These are phyloP conservation scores for Paraphaeosphaeria minitans DNA, from an alignment of 2,329 filamentous ascomycete species.

Conservation along the genomic window DNA sequence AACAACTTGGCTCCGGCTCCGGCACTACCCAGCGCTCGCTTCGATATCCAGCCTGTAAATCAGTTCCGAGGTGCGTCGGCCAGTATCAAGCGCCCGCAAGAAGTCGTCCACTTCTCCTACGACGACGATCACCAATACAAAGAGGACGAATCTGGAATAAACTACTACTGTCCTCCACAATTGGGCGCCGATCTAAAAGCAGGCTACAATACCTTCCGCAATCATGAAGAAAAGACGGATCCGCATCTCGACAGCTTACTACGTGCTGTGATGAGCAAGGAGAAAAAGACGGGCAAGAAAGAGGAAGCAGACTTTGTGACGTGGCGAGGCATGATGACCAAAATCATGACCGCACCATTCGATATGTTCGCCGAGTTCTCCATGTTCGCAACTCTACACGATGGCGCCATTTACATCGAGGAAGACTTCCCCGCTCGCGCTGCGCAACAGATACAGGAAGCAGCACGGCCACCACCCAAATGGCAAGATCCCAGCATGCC, in stretches of 20 bases:
- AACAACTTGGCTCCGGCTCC: background rate
- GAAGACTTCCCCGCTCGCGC: slow-evolving; percentile 81
- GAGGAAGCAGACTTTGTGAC: slow-evolving; percentile 82
- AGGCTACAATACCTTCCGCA: slow-evolving; percentile 82
- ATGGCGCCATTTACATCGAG: slow-evolving; percentile 84
- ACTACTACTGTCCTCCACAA: slow-evolving; percentile 83
- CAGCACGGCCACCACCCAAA: slow-evolving; percentile 27
- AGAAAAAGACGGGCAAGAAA: slow-evolving; percentile 69
- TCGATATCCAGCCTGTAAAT: slow-evolving; percentile 38
- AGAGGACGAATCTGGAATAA: slow-evolving; percentile 77
- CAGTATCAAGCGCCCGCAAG: slow-evolving; percentile 59
- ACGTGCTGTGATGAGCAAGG: slow-evolving; percentile 73
- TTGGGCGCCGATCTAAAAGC: slow-evolving; percentile 75
- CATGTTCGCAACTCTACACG: slow-evolving; percentile 92
- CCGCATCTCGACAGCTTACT: slow-evolving; percentile 87
- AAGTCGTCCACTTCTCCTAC: slow-evolving; percentile 93
- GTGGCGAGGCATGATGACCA: slow-evolving; percentile 99
- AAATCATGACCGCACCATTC: slow-evolving; percentile 86
- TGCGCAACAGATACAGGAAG: slow-evolving; percentile 59
- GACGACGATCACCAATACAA: slow-evolving; percentile 80
- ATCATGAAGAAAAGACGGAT: slow-evolving; percentile 80
- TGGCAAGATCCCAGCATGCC: slow-evolving; percentile 57
- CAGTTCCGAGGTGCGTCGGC: slow-evolving; percentile 42
- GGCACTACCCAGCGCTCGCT: slow-evolving; percentile 13
- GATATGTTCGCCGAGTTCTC: slow-evolving; percentile 83